Conservation (phyloP, 768 basidiomycete species). For the Russula griseocarnosa region DNA sequence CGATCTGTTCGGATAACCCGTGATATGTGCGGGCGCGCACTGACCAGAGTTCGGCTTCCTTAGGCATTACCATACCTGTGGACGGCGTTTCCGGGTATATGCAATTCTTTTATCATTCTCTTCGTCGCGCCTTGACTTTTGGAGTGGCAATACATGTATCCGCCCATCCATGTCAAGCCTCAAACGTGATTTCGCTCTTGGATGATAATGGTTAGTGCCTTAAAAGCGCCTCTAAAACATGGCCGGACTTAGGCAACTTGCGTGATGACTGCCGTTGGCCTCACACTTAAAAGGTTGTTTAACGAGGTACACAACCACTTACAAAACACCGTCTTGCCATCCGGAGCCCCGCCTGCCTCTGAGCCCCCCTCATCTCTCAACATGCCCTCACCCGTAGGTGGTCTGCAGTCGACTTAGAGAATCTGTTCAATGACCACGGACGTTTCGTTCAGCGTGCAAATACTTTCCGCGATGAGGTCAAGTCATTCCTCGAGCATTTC, state of each 20-base stretch:
- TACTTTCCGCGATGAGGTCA: not conserved
- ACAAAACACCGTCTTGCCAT: constrained; percentile 16
- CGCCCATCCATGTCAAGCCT: not conserved
- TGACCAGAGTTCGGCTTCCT: not conserved
- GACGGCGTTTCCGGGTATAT: not conserved
- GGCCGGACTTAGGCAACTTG: not conserved
- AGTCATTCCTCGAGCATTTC: constrained; percentile 13
- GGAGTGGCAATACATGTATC: constrained; percentile 3
- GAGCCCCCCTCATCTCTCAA: not conserved
- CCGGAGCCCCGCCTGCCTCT: not conserved
- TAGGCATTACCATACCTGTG: not conserved
- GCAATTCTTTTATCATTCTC: not conserved
- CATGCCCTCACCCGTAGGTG: constrained; percentile 15
- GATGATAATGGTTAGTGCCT: not conserved
- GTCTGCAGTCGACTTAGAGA: not conserved
- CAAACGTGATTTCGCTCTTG: constrained; percentile 15
- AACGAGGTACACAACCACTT: constrained; percentile 20
- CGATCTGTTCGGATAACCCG: not conserved
- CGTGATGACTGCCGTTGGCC: not conserved
- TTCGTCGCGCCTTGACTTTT: not conserved
- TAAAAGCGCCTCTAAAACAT: not conserved
- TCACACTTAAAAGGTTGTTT: constrained; percentile 18
- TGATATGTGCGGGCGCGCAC: not conserved
- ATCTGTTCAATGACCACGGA: not conserved
- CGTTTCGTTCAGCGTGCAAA: not conserved